A percentile compares a stretch with the other conserved stretches of the same genome.
Conservation (phyloP, 2,329 filamentous ascomycete genomes). For the Thelonectria olida region DNA sequence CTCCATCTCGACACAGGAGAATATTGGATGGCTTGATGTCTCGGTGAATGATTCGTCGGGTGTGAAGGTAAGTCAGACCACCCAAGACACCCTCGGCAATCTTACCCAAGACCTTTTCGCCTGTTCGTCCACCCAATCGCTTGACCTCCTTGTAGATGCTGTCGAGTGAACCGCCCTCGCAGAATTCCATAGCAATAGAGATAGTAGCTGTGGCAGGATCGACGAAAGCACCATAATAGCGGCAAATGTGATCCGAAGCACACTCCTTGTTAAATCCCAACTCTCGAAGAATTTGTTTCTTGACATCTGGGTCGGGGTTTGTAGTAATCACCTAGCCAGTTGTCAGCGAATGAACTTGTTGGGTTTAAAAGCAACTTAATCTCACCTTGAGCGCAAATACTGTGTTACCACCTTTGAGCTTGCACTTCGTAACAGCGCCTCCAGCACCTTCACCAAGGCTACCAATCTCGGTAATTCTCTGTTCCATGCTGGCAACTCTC, state of each 20-base stretch:
- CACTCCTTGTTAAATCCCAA: conserved; percentile 98
- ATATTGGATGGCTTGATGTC: conserved; percentile 99
- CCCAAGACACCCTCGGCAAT: conserved; percentile 94
- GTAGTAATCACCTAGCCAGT: conserved; percentile 89
- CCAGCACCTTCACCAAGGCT: conserved; percentile 94
- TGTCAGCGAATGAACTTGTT: conserved; percentile 22
- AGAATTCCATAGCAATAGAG: conserved; percentile 99
- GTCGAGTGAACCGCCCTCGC: conserved; percentile 94
- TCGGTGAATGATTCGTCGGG: conserved; percentile 96
- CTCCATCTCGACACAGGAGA: conserved; percentile 87
- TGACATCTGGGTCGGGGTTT: conserved; percentile 96
- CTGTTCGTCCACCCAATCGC: conserved; percentile 90
- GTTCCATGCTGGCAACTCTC: conserved; percentile 90
- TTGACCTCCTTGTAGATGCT: conserved; percentile 98
- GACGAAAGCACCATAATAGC: conserved; percentile 96
- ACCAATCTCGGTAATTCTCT: conserved; percentile 87
- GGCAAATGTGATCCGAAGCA: conserved; percentile 94
- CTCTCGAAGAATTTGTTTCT: conserved; percentile 97
- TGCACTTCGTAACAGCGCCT: conserved; percentile 91
- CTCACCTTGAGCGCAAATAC: conserved; percentile 94
- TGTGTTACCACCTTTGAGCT: conserved; percentile 89
- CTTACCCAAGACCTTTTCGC: conserved; percentile 97
- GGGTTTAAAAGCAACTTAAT: neutral
- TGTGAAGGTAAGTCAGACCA: conserved; percentile 93
- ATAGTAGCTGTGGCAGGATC: conserved; percentile 97